Percentiles rank a stretch among this genome's conserved stretches.
Conservation (phyloP, 1,284 basidiomycete species). For the Athelia psychrophila region DNA sequence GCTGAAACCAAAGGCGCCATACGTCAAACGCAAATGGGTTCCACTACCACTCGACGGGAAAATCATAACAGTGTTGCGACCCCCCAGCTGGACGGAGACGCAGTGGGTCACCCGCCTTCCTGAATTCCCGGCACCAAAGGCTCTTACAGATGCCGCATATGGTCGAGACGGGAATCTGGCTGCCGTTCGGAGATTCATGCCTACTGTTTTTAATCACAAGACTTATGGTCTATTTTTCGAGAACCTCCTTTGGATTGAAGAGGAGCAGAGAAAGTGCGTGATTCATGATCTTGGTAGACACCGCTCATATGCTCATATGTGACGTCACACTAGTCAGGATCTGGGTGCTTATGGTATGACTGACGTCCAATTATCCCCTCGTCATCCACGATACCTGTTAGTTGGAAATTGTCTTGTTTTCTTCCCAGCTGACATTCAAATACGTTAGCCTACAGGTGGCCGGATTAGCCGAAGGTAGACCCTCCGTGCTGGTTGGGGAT, state of each 20-base stretch:
- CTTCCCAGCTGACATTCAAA: slow-evolving; percentile 6
- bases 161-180: slow-evolving; percentile 16
- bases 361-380: slow-evolving; percentile 30
- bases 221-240: slow-evolving; percentile 41
- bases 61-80: slow-evolving; percentile 9
- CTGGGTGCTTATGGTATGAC: slow-evolving; percentile 40
- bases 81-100: slow-evolving; percentile 12
- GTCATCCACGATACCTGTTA: slow-evolving; percentile 37
- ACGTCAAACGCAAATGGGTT: slow-evolving; percentile 14
- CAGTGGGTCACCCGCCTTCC: slow-evolving; percentile 19
- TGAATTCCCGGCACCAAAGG: slow-evolving; percentile 14
- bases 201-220: slow-evolving; percentile 24
- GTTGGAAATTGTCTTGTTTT: slow-evolving; percentile 9
- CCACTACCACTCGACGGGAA: slow-evolving; percentile 10
- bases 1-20: slow-evolving; percentile 23
- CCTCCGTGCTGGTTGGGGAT: slow-evolving; percentile 49
- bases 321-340: slow-evolving; percentile 34
- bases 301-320: slow-evolving; percentile 1
- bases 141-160: slow-evolving; percentile 10
- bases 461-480: slow-evolving; percentile 48
- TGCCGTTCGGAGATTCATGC: slow-evolving; percentile 30
- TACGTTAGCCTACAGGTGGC: slow-evolving; percentile 39
- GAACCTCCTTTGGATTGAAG: slow-evolving; percentile 42
- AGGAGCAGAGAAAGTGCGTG: slow-evolving; percentile 40
- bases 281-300: slow-evolving; percentile 2